Percentiles rank a stretch among this genome's conserved stretches.
Evolutionary conservation across 1,139 yeast genomes (phyloP).

Genomic region (Tardiomyces blankii): DNA sequence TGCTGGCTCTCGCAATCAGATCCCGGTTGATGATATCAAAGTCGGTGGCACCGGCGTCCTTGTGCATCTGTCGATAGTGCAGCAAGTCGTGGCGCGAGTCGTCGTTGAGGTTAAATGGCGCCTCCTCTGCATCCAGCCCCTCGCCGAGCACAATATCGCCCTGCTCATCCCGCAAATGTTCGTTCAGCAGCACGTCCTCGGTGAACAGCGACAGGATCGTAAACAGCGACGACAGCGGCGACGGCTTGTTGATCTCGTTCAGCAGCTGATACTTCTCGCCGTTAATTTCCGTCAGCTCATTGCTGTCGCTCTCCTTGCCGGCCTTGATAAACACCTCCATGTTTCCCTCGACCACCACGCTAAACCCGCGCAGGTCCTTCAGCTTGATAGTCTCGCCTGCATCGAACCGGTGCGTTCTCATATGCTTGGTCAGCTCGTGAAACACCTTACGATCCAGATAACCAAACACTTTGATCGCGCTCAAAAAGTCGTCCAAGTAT

Average conservation of each 20-base stretch:
- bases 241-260: conserved; percentile 77
- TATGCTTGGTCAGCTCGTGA: conserved; percentile 82
- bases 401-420: conserved; percentile 79
- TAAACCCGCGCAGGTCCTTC: conserved; percentile 71
- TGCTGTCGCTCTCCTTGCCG: conserved; percentile 11
- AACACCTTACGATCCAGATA: conserved; percentile 83
- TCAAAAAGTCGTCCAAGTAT: conserved; percentile 77
- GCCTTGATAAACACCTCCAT: conserved; percentile 67
- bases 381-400: conserved; percentile 65
- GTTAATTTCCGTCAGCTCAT: conserved; percentile 27
- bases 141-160: background rate
- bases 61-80: background rate
- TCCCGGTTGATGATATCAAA: conserved; percentile 14
- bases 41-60: background rate
- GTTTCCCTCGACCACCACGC: conserved; percentile 89
- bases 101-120: background rate
- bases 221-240: conserved; percentile 72
- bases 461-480: conserved; percentile 90
- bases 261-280: conserved; percentile 58
- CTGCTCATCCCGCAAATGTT: background rate
- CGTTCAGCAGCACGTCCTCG: conserved; percentile 21
- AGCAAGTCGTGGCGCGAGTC: background rate
- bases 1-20: conserved; percentile 49
- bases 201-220: conserved; percentile 67
- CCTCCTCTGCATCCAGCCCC: background rate